Evolutionary conservation across 2,329 filamentous ascomycete species (phyloP).

Genomic region (Drechslerella coelobrocha): DNA sequence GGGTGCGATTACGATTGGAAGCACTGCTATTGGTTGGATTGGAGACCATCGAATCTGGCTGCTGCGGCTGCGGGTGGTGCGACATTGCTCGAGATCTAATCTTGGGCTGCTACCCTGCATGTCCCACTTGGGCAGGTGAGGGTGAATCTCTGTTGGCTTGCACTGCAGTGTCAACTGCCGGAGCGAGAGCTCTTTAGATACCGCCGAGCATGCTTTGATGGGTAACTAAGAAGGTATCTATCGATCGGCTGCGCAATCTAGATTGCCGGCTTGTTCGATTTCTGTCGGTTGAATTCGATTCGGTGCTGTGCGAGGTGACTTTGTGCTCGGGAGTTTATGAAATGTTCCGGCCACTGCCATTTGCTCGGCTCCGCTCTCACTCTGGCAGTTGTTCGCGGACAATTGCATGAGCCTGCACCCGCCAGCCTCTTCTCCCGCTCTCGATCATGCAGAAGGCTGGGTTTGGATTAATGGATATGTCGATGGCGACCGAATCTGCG

Average conservation of each 20-base stretch:
- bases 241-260: neutral
- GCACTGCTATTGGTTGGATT: constrained; percentile 36
- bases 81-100: constrained; percentile 35
- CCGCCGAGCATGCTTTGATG: neutral
- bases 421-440: neutral
- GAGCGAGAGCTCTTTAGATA: neutral
- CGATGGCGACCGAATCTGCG: too few relatives aligned
- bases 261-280: neutral
- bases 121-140: constrained; percentile 1
- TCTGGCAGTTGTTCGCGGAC: neutral
- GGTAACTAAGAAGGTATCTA: neutral
- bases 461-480: too few relatives aligned
- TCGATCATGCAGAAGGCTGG: neutral
- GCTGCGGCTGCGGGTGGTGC: constrained; percentile 17
- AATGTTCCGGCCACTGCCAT: neutral
- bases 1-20: constrained; percentile 40
- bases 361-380: constrained; percentile 11
- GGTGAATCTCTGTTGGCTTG: too few relatives aligned
- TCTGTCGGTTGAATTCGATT: neutral
- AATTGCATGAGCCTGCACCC: neutral
- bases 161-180: neutral
- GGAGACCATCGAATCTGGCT: constrained; percentile 19
- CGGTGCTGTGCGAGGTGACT: constrained; percentile 10
- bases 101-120: constrained; percentile 6
- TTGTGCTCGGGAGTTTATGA: constrained; percentile 7